A percentile compares a stretch with the other conserved stretches of the same genome.
Conservation (phyloP, 164 flowering plant genomes). For the Liquidambar formosana region DNA sequence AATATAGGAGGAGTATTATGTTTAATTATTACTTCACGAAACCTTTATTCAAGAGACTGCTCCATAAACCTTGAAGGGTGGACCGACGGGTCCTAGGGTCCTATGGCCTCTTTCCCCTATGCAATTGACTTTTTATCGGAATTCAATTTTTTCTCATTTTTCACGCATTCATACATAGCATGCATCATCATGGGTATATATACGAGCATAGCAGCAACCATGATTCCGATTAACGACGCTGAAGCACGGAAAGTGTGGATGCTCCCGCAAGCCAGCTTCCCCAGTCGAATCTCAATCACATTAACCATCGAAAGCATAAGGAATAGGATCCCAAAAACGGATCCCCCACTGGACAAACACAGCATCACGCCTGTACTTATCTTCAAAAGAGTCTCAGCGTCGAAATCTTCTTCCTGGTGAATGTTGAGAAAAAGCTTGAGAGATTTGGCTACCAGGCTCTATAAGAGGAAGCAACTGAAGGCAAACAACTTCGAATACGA, state of each 20-base stretch:
- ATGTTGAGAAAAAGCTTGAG: conserved; percentile 17
- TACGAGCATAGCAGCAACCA: not conserved
- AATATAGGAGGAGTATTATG: too few relatives aligned
- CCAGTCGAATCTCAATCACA: conserved; percentile 13
- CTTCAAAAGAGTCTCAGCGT: too few relatives aligned
- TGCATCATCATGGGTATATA: not conserved
- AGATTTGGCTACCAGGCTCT: conserved; percentile 19
- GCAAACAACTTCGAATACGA: conserved; percentile 19
- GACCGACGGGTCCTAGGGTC: too few relatives aligned
- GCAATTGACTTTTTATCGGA: too few relatives aligned
- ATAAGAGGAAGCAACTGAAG: conserved; percentile 18
- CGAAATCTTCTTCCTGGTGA: not conserved
- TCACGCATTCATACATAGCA: not conserved
- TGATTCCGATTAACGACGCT: not conserved
- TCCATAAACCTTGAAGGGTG: too few relatives aligned
- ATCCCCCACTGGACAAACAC: not conserved
- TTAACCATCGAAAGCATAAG: conserved; percentile 7
- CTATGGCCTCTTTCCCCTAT: too few relatives aligned
- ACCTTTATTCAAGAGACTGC: too few relatives aligned
- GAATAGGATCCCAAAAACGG: not conserved
- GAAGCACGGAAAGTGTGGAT: not conserved
- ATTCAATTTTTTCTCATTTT: too few relatives aligned
- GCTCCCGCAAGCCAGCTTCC: conserved; percentile 19
- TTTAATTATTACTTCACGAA: too few relatives aligned
- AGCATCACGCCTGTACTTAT: conserved; percentile 2